phyloP scores from a whole-genome alignment of 768 basidiomycete genomes.

The Infundibulicybe gibba region DNA sequence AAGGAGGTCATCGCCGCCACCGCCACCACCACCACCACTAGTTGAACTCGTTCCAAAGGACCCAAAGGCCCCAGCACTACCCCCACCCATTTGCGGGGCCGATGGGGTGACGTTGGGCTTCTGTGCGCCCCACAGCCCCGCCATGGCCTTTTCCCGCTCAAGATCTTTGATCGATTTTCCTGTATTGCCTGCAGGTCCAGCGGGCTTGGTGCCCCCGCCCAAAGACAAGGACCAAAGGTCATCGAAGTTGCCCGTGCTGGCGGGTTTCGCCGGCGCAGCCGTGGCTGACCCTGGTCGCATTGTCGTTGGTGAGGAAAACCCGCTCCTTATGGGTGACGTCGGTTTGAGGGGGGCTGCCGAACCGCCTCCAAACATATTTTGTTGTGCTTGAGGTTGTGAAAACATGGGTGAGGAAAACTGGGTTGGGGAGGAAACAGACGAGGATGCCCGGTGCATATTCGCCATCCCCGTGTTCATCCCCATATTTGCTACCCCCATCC shows the following conservation, averaged over 20 bases:
- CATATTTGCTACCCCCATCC: slow-evolving; percentile 7
- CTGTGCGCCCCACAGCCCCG: slow-evolving; percentile 71
- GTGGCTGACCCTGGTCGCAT: too few species aligned
- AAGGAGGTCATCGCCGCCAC: slow-evolving; percentile 38
- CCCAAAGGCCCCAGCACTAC: slow-evolving; percentile 21
- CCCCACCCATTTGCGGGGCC: background rate
- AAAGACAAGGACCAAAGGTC: slow-evolving; percentile 88
- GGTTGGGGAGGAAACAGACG: slow-evolving; percentile 28
- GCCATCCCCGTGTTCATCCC: slow-evolving; percentile 16
- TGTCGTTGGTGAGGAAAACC: slow-evolving; percentile 18
- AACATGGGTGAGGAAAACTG: slow-evolving; percentile 25
- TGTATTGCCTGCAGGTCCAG: slow-evolving; percentile 19
- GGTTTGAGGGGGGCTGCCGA: slow-evolving; percentile 26
- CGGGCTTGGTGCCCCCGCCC: slow-evolving; percentile 42
- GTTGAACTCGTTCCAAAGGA: slow-evolving; percentile 21
- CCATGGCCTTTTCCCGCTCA: slow-evolving; percentile 82
- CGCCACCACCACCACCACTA: slow-evolving; percentile 7
- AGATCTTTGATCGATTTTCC: slow-evolving; percentile 86
- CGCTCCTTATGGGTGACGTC: slow-evolving; percentile 18
- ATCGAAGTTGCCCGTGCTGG: slow-evolving; percentile 57
- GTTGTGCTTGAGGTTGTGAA: slow-evolving; percentile 13
- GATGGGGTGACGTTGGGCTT: slow-evolving; percentile 7
- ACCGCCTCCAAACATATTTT: slow-evolving; percentile 25
- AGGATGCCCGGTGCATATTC: slow-evolving; percentile 31
- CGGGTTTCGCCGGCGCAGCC: slow-evolving; percentile 32